Conservation (phyloP, 768 basidiomycete species). For the Clathrus columnatus region DNA sequence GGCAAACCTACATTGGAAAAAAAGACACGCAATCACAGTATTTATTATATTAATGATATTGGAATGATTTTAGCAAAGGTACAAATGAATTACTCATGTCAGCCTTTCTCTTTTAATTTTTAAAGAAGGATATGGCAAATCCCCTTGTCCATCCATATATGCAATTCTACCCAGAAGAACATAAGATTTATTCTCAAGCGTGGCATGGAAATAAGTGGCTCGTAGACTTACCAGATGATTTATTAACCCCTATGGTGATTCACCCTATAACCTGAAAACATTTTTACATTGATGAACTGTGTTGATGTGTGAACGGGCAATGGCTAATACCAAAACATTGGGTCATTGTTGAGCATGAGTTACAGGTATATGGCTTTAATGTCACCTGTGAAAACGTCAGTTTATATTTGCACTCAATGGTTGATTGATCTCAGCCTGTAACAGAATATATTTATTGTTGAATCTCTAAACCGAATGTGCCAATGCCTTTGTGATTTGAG, state of each 20-base stretch:
- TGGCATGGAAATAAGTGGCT: slow-evolving; percentile 25
- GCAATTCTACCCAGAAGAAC: slow-evolving; percentile 23
- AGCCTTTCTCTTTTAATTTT: not conserved
- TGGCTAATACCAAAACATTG: slow-evolving; percentile 15
- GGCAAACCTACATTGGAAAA: slow-evolving; percentile 20
- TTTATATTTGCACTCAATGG: not conserved
- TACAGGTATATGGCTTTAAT: slow-evolving; percentile 8
- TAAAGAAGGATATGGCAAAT: slow-evolving; percentile 25
- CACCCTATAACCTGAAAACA: slow-evolving; percentile 10
- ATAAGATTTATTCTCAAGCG: slow-evolving; percentile 17
- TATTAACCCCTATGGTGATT: slow-evolving; percentile 20
- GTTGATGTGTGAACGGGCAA: slow-evolving; percentile 7
- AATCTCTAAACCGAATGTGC: not conserved
- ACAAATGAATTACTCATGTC: slow-evolving; percentile 2
- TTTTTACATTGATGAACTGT: slow-evolving; percentile 21
- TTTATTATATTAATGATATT: slow-evolving; percentile 24
- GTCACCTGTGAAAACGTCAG: not conserved
- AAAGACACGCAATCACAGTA: slow-evolving; percentile 15
- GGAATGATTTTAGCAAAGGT: slow-evolving; percentile 17
- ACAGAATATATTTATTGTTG: not conserved
- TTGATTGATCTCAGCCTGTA: not conserved
- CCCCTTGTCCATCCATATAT: slow-evolving; percentile 17
- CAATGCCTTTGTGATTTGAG: not conserved
- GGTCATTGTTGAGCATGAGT: slow-evolving; percentile 8
- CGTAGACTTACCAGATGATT: slow-evolving; percentile 17